A percentile compares a stretch with the other conserved stretches of the same genome.
Conservation (phyloP, 1,284 basidiomycete genomes). For the Cryptococcus sp. region DNA sequence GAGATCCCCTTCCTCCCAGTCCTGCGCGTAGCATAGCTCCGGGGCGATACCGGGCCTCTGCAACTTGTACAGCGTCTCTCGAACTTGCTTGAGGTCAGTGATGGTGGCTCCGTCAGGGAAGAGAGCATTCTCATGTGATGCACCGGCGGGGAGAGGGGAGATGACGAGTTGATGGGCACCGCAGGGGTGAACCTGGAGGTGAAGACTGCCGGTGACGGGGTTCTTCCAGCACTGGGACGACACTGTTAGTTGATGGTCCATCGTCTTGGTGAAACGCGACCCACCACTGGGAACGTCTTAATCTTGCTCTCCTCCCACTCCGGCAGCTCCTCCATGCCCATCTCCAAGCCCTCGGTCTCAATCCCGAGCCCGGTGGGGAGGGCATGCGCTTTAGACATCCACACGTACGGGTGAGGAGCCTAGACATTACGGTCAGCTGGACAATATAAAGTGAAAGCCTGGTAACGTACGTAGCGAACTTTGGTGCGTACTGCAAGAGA, state of each 20-base stretch:
- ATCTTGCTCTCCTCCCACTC: constrained; percentile 67
- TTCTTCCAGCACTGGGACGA: constrained; percentile 71
- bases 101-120: constrained; percentile 72
- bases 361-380: constrained; percentile 73
- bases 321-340: constrained; percentile 63
- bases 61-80: constrained; percentile 71
- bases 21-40: constrained; percentile 49
- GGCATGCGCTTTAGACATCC: constrained; percentile 74
- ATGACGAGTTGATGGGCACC: constrained; percentile 59
- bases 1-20: constrained; percentile 64
- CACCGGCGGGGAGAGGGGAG: constrained; percentile 61
- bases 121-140: constrained; percentile 48
- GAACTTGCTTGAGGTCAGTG: constrained; percentile 64
- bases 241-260: background rate
- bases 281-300: constrained; percentile 66
- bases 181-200: constrained; percentile 74
- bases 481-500: constrained; percentile 73
- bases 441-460: background rate
- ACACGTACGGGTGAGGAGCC: constrained; percentile 73
- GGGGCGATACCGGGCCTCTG: constrained; percentile 77
- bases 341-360: constrained; percentile 68
- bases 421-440: constrained; percentile 1
- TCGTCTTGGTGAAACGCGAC: constrained; percentile 26
- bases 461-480: constrained; percentile 58
- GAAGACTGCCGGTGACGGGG: constrained; percentile 67